A percentile compares a stretch with the other conserved stretches of the same genome.
Conservation (phyloP, 169 alveolate genomes). For the Plasmodium falciparum region DNA sequence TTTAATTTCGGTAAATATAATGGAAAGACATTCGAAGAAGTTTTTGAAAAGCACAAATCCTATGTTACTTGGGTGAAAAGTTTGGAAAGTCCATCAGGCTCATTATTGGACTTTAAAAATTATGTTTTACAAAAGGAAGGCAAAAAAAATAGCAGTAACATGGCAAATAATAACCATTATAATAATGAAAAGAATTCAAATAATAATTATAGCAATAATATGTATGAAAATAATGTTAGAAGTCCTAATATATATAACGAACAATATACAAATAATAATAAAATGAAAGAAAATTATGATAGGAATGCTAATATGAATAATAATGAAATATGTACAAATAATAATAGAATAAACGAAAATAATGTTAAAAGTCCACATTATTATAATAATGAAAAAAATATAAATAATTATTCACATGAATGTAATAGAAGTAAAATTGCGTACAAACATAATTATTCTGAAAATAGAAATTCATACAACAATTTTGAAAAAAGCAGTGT, state of each 20-base stretch:
- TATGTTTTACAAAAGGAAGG: slow-evolving; percentile 55
- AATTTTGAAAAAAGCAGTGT: not conserved
- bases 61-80: slow-evolving; percentile 81
- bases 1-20: slow-evolving; percentile 83
- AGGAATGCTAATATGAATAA: not conserved
- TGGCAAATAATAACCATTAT: not conserved
- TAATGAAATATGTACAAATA: not conserved
- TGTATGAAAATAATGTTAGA: not conserved
- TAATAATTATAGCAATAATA: not conserved
- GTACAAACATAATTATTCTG: not conserved
- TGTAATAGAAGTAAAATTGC: not conserved
- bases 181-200: not conserved
- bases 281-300: not conserved
- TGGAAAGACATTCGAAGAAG: slow-evolving; percentile 85
- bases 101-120: slow-evolving; percentile 76
- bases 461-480: slow-evolving; percentile 15
- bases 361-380: not conserved
- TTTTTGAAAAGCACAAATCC: slow-evolving; percentile 73
- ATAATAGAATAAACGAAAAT: slow-evolving; percentile 1
- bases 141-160: not conserved
- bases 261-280: not conserved
- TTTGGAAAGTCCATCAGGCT: slow-evolving; percentile 79
- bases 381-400: not conserved
- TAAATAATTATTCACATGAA: not conserved
- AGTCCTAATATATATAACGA: too few species aligned